Conservation (phyloP, 106 monocot genomes). For the Apostasia shenzhenica region DNA sequence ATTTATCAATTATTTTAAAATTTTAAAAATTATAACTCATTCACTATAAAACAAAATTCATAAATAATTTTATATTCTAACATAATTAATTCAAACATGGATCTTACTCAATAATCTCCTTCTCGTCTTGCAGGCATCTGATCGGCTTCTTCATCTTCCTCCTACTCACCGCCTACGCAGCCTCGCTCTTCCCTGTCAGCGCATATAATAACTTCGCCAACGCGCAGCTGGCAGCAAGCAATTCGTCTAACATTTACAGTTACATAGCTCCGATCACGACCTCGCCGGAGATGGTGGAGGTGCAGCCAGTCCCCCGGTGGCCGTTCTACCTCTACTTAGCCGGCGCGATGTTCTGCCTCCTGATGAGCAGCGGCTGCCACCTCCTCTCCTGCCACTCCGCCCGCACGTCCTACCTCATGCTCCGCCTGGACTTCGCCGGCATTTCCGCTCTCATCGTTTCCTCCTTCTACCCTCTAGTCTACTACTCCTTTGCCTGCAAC, state of each 20-base stretch:
- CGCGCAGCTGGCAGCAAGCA: not conserved
- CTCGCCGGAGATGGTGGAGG: not conserved
- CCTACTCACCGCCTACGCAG: constrained; percentile 24
- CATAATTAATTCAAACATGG: no score
- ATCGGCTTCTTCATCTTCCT: constrained; percentile 84
- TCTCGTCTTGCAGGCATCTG: constrained; percentile 54
- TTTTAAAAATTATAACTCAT: not conserved
- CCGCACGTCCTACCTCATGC: constrained; percentile 52
- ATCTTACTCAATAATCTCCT: not conserved
- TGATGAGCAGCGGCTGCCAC: constrained; percentile 76
- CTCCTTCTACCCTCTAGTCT: constrained; percentile 75
- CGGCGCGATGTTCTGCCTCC: constrained; percentile 76
- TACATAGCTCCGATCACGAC: not conserved
- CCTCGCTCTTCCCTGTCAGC: constrained; percentile 15
- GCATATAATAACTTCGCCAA: no score
- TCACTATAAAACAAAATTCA: no score
- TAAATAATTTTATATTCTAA: no score
- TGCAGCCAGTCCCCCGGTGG: constrained; percentile 23
- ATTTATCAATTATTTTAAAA: not conserved
- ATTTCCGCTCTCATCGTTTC: constrained; percentile 69
- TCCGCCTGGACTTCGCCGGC: constrained; percentile 76
- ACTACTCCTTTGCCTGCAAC: constrained; percentile 71
- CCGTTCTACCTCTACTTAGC: constrained; percentile 66
- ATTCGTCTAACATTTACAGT: constrained; percentile 1
- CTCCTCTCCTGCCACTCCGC: constrained; percentile 76